These are phyloP conservation scores for Amaranthus cruentus DNA, from an alignment of 148 eudicot genomes.

Conservation along the genomic window DNA sequence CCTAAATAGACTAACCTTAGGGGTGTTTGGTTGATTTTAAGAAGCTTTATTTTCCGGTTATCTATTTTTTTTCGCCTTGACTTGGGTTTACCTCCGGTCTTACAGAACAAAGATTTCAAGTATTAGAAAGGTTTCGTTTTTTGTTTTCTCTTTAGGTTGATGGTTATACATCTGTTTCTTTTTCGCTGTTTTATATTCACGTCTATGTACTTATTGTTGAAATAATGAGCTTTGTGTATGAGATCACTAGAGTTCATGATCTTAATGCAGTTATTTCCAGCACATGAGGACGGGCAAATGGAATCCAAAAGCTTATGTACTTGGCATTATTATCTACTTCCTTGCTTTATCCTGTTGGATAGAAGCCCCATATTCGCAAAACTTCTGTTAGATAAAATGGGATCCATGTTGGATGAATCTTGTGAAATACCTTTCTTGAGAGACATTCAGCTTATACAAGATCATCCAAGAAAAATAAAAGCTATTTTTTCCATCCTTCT, in stretches of 20 bases:
- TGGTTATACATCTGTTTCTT: not conserved
- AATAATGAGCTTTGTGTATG: not conserved
- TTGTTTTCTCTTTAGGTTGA: not conserved
- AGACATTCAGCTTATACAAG: slow-evolving; percentile 14
- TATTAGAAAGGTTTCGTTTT: not conserved
- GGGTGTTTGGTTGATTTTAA: not conserved
- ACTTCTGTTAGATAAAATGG: slow-evolving; percentile 45
- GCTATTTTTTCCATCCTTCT: slow-evolving; percentile 44
- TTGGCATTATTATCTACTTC: slow-evolving; percentile 60
- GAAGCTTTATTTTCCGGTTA: not conserved
- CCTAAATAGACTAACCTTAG: not conserved
- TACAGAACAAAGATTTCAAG: not conserved
- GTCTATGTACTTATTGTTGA: not conserved
- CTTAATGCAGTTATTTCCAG: slow-evolving; percentile 51
- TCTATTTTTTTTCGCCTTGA: not conserved
- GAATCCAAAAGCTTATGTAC: slow-evolving; percentile 18
- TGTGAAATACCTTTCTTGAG: slow-evolving; percentile 20
- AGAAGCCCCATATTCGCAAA: slow-evolving; percentile 40
- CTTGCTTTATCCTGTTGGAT: slow-evolving; percentile 55
- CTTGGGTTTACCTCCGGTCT: not conserved
- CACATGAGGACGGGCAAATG: slow-evolving; percentile 26
- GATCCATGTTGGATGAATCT: slow-evolving; percentile 32
- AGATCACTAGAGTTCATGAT: slow-evolving; percentile 6
- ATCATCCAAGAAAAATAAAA: slow-evolving; percentile 34
- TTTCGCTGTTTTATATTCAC: not conserved